A percentile compares a stretch with the other conserved stretches of the same genome.
Conservation (phyloP, 2,329 filamentous ascomycete genomes). For the Geoglossum cookeanum region DNA sequence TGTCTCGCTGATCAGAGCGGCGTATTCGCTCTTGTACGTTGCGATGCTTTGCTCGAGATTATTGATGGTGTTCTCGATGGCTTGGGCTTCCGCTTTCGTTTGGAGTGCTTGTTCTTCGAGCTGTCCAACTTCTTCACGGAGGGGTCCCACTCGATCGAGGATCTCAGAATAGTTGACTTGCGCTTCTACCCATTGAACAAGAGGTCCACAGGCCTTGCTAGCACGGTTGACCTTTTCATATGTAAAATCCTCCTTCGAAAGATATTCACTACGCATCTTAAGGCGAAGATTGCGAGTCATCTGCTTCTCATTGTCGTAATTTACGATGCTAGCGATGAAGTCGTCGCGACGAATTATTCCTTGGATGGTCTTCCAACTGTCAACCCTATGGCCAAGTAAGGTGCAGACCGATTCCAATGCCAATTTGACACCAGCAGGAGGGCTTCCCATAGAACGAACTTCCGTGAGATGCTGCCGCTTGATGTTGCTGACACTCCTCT, state of each 20-base stretch:
- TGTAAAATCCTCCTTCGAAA: conserved; percentile 88
- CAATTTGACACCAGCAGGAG: conserved; percentile 74
- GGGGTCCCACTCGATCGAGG: conserved; percentile 75
- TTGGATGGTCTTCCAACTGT: conserved; percentile 83
- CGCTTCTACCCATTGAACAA: conserved; percentile 92
- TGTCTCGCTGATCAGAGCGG: conserved; percentile 86
- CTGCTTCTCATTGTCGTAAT: conserved; percentile 85
- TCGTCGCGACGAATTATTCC: conserved; percentile 78
- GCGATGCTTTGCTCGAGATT: conserved; percentile 78
- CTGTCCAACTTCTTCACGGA: conserved; percentile 73
- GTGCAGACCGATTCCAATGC: conserved; percentile 95
- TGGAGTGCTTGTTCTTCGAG: conserved; percentile 77
- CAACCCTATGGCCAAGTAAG: conserved; percentile 72
- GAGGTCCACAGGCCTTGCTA: conserved; percentile 86
- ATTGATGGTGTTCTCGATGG: conserved; percentile 72
- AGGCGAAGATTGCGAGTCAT: conserved; percentile 70
- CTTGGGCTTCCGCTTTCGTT: conserved; percentile 84
- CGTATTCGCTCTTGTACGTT: conserved; percentile 91
- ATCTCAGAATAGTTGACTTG: conserved; percentile 98
- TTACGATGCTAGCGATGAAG: conserved; percentile 94
- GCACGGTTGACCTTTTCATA: conserved; percentile 92
- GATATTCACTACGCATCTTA: conserved; percentile 84
- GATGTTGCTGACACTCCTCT: conserved; percentile 95
- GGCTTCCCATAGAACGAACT: conserved; percentile 91
- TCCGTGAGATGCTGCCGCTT: conserved; percentile 94